Conservation (phyloP, 2,329 filamentous ascomycete genomes). For the Parastagonospora nodorum region DNA sequence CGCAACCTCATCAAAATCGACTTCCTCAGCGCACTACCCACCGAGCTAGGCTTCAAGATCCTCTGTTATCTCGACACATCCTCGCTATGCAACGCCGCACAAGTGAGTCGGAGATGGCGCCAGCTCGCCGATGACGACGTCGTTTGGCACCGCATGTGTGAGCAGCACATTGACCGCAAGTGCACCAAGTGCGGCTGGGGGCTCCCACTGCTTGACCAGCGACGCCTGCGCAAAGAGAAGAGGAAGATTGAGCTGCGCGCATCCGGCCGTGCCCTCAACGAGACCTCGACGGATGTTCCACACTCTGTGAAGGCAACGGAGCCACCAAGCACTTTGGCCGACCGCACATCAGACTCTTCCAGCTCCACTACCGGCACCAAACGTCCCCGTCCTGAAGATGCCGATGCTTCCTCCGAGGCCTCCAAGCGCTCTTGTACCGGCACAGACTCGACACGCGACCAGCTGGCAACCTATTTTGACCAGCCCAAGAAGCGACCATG, state of each 20-base stretch:
- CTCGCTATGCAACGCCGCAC: slow-evolving; percentile 92
- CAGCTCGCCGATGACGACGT: slow-evolving; percentile 93
- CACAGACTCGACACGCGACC: slow-evolving; percentile 25
- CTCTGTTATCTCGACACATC: slow-evolving; percentile 90
- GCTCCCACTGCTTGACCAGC: slow-evolving; percentile 84
- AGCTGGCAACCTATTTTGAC: slow-evolving; percentile 56
- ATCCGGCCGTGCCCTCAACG: slow-evolving; percentile 61
- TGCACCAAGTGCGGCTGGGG: slow-evolving; percentile 97
- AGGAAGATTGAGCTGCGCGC: slow-evolving; percentile 77
- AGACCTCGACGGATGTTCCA: slow-evolving; percentile 58
- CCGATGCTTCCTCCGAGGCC: slow-evolving; percentile 23
- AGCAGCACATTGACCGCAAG: slow-evolving; percentile 92
- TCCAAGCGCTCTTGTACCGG: slow-evolving; percentile 44
- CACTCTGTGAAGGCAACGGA: slow-evolving; percentile 49
- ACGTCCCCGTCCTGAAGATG: slow-evolving; percentile 32
- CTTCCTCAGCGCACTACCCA: slow-evolving; percentile 85
- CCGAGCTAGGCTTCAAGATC: slow-evolving; percentile 92
- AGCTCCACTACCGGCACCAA: slow-evolving; percentile 29
- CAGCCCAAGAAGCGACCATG: slow-evolving; percentile 67
- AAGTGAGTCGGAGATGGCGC: slow-evolving; percentile 89
- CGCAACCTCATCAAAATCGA: slow-evolving; percentile 97
- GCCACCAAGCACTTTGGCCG: slow-evolving; percentile 13
- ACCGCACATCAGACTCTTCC: slow-evolving; percentile 18
- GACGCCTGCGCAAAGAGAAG: slow-evolving; percentile 84
- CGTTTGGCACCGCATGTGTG: slow-evolving; percentile 98